These are phyloP conservation scores for Aspergillus saccharolyticus DNA, from an alignment of 495 filamentous ascomycete genomes.

Conservation along the genomic window DNA sequence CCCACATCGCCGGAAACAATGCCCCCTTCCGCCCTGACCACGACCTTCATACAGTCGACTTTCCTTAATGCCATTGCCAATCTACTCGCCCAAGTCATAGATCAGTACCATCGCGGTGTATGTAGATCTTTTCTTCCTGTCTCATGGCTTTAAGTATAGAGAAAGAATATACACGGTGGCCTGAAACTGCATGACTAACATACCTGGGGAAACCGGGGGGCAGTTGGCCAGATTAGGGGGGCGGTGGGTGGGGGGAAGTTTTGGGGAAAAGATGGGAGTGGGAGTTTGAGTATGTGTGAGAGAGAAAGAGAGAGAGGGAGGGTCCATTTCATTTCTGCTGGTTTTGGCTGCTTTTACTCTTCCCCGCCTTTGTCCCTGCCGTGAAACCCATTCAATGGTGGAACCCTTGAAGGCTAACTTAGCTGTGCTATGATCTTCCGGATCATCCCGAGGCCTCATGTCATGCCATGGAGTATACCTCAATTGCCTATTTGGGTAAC, in stretches of 20 bases:
- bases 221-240: background rate
- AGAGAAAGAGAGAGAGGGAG: too few relatives aligned
- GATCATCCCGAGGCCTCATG: background rate
- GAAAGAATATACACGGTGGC: too few relatives aligned
- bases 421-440: background rate
- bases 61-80: conserved; percentile 73
- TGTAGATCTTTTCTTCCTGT: conserved; percentile 11
- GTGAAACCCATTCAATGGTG: too few relatives aligned
- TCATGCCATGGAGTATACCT: background rate
- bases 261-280: background rate
- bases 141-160: too few relatives aligned
- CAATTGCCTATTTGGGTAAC: background rate
- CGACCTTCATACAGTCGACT: conserved; percentile 64
- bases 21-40: conserved; percentile 49
- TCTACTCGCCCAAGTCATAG: conserved; percentile 72
- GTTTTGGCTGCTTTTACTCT: background rate
- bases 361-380: background rate
- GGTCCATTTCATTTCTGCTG: too few relatives aligned
- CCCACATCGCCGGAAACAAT: background rate
- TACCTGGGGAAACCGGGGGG: background rate
- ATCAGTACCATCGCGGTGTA: conserved; percentile 62
- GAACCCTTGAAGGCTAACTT: background rate
- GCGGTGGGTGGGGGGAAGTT: background rate
- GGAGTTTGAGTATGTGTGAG: background rate
- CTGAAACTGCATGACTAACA: background rate